Base-by-base conservation (phyloP, 169 alveolate species). In the Babesia ovata region DNA sequence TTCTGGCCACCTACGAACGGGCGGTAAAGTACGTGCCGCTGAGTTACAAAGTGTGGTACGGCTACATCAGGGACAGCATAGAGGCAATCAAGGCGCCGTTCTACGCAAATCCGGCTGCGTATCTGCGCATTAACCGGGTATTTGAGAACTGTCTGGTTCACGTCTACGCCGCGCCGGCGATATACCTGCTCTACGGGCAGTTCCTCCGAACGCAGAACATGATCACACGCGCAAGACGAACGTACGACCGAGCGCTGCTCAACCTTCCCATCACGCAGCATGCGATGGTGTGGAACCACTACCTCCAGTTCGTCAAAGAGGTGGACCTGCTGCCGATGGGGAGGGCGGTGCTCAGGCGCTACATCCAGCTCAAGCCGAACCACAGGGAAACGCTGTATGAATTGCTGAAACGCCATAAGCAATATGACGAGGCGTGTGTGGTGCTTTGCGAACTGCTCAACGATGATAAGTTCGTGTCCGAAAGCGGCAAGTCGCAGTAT, bases 41-140 rank as follows among this genome's bases (percentile, higher is more conserved):
- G 17, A 86, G 95, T 57, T 93, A 93, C 83, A 94, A 95, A 74
- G 91, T 95, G 22, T 95, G 98, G 97, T 92, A 77, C 75, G 75
- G 93, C 70, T 94, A 89, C 87, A 72, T 95, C 19, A 83, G 91
- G 42, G 75, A 72, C 63, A 46, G 56, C 54, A 72, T 78, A 29
- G 86, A 36, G 57, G 77, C 61, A 54, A 45, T 83, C 22, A 33
- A 61, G 19, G n/a, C 29, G 24, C 69, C 71, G 12, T 84, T 54
- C 77, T 46, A 50, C 45, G 74, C 39, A 21, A 69, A 88, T 29
- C 72, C 82, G n/a, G 71, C 76, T 53, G 86, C 78, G 66, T 88
- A 92, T 54, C 22, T 58, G 29, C 76, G 87, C 17, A 87, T 91
- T 9, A 94, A 92, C 75, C 65, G 71, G 9, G 54, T 92, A 26